These are phyloP conservation scores for Pythium volutum DNA, from an alignment of 352 stramenopile genomes.

Conservation along the genomic window DNA sequence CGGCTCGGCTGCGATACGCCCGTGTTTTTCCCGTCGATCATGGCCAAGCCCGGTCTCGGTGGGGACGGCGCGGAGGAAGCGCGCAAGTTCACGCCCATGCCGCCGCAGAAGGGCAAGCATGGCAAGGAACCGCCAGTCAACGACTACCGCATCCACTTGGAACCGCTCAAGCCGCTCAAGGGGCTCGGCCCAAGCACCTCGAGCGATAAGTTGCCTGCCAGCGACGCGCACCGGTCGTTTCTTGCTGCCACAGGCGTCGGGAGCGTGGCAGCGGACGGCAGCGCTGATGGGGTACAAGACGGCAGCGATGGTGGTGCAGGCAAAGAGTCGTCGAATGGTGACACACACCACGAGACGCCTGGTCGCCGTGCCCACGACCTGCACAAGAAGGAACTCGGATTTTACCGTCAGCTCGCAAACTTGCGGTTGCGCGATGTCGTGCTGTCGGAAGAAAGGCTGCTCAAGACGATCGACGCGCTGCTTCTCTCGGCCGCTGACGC, in stretches of 20 bases:
- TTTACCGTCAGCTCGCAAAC: slow-evolving; percentile 53
- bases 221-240: slow-evolving; percentile 1
- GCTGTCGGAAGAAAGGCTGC: slow-evolving; percentile 36
- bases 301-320: not conserved
- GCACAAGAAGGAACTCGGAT: slow-evolving; percentile 37
- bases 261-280: not conserved
- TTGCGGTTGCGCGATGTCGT: slow-evolving; percentile 49
- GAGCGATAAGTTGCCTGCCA: slow-evolving; percentile 5
- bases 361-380: not conserved
- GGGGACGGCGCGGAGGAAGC: slow-evolving; percentile 26
- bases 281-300: not conserved
- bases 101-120: slow-evolving; percentile 51
- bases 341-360: not conserved
- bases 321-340: not conserved
- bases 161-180: slow-evolving; percentile 51
- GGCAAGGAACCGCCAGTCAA: slow-evolving; percentile 46
- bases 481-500: slow-evolving; percentile 36
- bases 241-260: not conserved
- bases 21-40: slow-evolving; percentile 56
- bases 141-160: slow-evolving; percentile 60
- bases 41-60: slow-evolving; percentile 23
- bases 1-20: slow-evolving; percentile 36
- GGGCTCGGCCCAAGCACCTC: slow-evolving; percentile 18
- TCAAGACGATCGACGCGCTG: slow-evolving; percentile 44
- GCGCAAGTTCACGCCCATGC: slow-evolving; percentile 38